Evolutionary conservation across 192 early-diverging fungal genomes (phyloP), one percentile per base, ranked within the genome.

Genomic region (Funneliformis geosporum): DNA sequence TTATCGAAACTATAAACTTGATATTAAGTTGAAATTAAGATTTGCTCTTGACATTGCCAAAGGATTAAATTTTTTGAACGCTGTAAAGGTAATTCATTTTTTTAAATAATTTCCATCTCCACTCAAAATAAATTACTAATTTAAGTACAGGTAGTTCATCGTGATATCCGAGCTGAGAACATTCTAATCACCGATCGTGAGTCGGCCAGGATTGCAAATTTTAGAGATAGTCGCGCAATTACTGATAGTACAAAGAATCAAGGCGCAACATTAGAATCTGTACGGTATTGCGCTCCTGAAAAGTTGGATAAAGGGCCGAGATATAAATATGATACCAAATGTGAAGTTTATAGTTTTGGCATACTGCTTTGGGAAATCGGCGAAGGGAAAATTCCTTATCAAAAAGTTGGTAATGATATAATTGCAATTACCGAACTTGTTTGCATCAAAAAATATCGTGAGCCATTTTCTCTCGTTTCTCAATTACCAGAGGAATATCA

Each of bases 161-260:
- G 28, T 68, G 85, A 65, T 33, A 33, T 33, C 2, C 0, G 33
- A 33, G 33, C 33, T 2, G 33, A 33, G 33, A 33, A 33, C 2
- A 65, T 76, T 40, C 12, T 76, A 27, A 76, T 76, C 8, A 64
- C 46, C 25, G 2, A n/a, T 9, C 23, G 64, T 1, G 11, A 76
- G 23, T 8, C 2, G 28, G 75, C 75, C n/a, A 76, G 64, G 28
- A 85, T 85, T 46, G 82, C 82, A 0, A 80, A 85, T 73, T 85
- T 85, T 76, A 81, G 10, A 43, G 38, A 0, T 40, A 33, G 33
- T 33, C 33, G 33, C 0, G 2, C 33, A 33, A 33, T 33, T 33
- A 33, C 33, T 33, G 33, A 65, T 44, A 10, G 18, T 40, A 75
- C 73, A 11, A 8, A n/a, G 43, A 25, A 16, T n/a, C 62, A 39